Percentiles rank a stretch among this genome's conserved stretches.
Conservation (phyloP, 768 basidiomycete genomes). For the Tulasnella sp. region DNA sequence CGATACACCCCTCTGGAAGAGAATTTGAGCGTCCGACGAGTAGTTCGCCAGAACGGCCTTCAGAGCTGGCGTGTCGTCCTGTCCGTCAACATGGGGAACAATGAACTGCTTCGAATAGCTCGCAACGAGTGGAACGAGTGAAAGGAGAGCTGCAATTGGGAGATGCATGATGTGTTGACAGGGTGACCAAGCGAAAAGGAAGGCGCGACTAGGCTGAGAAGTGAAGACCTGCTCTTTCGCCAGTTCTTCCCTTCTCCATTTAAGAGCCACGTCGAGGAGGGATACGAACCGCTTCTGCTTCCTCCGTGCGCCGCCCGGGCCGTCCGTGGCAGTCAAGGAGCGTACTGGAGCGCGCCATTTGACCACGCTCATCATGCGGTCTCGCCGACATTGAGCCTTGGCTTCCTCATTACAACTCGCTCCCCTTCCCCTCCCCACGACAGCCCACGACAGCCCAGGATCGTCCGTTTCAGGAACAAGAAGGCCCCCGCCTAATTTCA, state of each 20-base stretch:
- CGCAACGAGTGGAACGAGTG: constrained; percentile 5
- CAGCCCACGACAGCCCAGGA: not conserved
- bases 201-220: constrained; percentile 1
- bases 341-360: not conserved
- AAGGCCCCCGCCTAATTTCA: not conserved
- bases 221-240: not conserved
- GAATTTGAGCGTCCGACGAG: constrained; percentile 31
- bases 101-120: constrained; percentile 28
- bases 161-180: not conserved
- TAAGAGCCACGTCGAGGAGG: not conserved
- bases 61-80: constrained; percentile 43
- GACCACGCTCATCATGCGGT: not conserved
- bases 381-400: not conserved
- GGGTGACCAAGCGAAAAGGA: not conserved
- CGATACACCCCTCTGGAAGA: constrained; percentile 43
- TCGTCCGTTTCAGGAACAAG: not conserved
- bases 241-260: not conserved
- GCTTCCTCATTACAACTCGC: not conserved
- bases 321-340: not conserved
- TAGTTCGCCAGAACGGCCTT: constrained; percentile 33
- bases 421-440: no score
- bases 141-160: not conserved
- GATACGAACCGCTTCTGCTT: not conserved
- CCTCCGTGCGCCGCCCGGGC: not conserved
- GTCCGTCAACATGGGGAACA: constrained; percentile 37